A percentile compares a stretch with the other conserved stretches of the same genome.
Evolutionary conservation across 2,329 filamentous ascomycete species (phyloP).

Genomic region (Fusarium sp.): DNA sequence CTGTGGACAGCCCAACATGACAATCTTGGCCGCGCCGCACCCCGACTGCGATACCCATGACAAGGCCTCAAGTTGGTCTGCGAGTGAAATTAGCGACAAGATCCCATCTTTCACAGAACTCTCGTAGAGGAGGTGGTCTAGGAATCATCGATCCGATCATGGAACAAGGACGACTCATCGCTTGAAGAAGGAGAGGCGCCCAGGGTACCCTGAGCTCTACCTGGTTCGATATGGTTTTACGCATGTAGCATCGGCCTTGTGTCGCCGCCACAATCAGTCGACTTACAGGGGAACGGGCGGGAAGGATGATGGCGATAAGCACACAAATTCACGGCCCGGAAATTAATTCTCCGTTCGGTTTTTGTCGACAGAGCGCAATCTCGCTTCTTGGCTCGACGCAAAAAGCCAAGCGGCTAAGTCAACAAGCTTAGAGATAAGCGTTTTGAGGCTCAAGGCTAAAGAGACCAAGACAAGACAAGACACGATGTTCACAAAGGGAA

Average conservation of each 20-base stretch:
- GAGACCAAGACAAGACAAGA: not conserved
- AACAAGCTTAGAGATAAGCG: not conserved
- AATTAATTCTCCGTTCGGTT: constrained; percentile 3
- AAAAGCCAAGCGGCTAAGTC: not conserved
- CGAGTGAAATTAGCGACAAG: not conserved
- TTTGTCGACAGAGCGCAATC: not conserved
- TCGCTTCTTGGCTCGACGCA: not conserved
- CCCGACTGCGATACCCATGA: not conserved
- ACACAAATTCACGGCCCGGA: not conserved
- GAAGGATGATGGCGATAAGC: constrained; percentile 11
- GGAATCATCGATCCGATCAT: not conserved
- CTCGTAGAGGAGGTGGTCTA: not conserved
- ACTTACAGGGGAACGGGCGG: constrained; percentile 7
- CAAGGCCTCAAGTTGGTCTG: not conserved
- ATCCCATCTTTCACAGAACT: not conserved
- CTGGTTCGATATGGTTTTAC: not conserved
- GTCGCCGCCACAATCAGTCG: constrained; percentile 6
- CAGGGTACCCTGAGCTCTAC: not conserved
- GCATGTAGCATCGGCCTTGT: constrained; percentile 1
- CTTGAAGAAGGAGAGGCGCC: not conserved
- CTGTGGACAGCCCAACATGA: not conserved
- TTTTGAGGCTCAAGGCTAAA: not conserved
- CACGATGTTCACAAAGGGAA: not conserved
- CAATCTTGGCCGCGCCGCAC: not conserved
- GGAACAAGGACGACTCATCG: not conserved